Conservation (phyloP, 495 filamentous ascomycete species). For the Podospora appendiculata region DNA sequence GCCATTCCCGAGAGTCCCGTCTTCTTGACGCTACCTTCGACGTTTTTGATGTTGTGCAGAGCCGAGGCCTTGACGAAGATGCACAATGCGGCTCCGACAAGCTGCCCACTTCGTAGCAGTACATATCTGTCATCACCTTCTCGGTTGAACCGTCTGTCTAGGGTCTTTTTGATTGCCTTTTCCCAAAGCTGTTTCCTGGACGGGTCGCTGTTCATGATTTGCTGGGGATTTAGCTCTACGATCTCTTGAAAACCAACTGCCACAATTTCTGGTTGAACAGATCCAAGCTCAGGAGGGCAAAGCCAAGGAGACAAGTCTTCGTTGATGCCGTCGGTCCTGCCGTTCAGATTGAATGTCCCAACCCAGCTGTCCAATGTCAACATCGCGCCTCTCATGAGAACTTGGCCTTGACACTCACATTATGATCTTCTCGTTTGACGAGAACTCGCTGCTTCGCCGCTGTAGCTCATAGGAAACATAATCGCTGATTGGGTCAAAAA, state of each 20-base stretch:
- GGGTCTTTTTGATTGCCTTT: conserved; percentile 61
- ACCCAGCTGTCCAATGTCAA: conserved; percentile 58
- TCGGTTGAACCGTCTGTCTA: conserved; percentile 61
- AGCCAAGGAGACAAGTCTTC: conserved; percentile 84
- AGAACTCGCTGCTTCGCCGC: conserved; percentile 48
- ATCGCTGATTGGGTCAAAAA: conserved; percentile 93
- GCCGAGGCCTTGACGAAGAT: conserved; percentile 78
- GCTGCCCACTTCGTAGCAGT: conserved; percentile 80
- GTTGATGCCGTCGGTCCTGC: conserved; percentile 63
- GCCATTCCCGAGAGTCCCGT: conserved; percentile 96
- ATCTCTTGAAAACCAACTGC: conserved; percentile 96
- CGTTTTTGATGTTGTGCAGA: conserved; percentile 81
- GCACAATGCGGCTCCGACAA: conserved; percentile 87
- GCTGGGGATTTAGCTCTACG: conserved; percentile 90
- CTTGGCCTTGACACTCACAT: conserved; percentile 26
- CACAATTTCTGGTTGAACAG: conserved; percentile 64
- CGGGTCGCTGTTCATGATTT: conserved; percentile 98
- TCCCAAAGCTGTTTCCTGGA: conserved; percentile 81
- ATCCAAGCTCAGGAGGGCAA: conserved; percentile 45
- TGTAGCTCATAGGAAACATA: conserved; percentile 68
- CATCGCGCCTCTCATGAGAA: neutral
- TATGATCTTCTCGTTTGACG: conserved; percentile 39
- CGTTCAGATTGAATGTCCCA: conserved; percentile 95
- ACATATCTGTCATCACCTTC: conserved; percentile 71
- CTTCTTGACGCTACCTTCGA: conserved; percentile 94